Conservation (phyloP, 768 basidiomycete species). For the Tylopilus intermedius region DNA sequence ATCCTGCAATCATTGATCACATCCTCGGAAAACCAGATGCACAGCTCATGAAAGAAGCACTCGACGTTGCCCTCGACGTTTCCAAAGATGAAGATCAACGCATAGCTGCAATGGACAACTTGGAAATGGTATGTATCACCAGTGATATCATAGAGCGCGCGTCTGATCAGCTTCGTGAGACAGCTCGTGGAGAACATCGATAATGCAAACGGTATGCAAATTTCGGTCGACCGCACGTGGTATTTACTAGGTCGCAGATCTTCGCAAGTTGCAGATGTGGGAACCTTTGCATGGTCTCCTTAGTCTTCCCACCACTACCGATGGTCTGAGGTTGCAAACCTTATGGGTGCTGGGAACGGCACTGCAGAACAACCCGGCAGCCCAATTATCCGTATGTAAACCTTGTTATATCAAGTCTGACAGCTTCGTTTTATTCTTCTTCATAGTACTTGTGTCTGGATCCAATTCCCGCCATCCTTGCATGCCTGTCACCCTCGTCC, state of each 20-base stretch:
- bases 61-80: constrained; percentile 58
- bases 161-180: neutral
- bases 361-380: constrained; percentile 82
- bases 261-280: constrained; percentile 76
- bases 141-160: neutral
- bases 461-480: constrained; percentile 61
- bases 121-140: constrained; percentile 68
- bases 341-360: constrained; percentile 90
- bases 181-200: constrained; percentile 86
- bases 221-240: neutral
- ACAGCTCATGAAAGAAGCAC: constrained; percentile 76
- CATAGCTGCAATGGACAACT: constrained; percentile 69
- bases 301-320: constrained; percentile 46
- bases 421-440: neutral
- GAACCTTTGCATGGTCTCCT: constrained; percentile 65
- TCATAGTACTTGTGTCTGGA: constrained; percentile 57
- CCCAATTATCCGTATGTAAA: constrained; percentile 64
- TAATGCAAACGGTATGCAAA: constrained; percentile 67
- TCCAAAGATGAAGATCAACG: constrained; percentile 51
- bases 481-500: constrained; percentile 52
- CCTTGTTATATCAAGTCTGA: constrained; percentile 4
- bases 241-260: constrained; percentile 42
- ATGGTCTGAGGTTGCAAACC: constrained; percentile 59
- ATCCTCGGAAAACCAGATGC: constrained; percentile 84
- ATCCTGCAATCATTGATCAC: constrained; percentile 79